These are phyloP conservation scores for Talaromyces trachyspermus DNA, from an alignment of 495 filamentous ascomycete species.

Conservation along the genomic window DNA sequence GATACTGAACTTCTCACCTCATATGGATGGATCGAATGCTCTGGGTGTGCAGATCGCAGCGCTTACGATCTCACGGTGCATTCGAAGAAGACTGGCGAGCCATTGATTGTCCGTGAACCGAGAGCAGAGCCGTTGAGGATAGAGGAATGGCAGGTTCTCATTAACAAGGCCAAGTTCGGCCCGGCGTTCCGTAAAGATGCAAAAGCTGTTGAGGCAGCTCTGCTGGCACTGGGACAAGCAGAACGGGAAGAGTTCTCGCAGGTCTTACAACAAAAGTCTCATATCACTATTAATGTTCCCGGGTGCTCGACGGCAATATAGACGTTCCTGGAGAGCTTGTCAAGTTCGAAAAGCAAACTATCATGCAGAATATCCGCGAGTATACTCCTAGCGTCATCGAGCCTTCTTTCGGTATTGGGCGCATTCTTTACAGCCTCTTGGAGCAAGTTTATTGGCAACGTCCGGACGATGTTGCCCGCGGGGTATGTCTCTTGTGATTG, in stretches of 20 bases:
- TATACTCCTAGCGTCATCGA: slow-evolving; percentile 82
- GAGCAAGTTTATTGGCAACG: slow-evolving; percentile 77
- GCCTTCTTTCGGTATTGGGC: slow-evolving; percentile 78
- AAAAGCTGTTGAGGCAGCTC: slow-evolving; percentile 62
- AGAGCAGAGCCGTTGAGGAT: slow-evolving; percentile 58
- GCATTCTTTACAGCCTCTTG: slow-evolving; percentile 69
- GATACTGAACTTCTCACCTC: slow-evolving; percentile 73
- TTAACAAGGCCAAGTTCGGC: slow-evolving; percentile 81
- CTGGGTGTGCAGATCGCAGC: slow-evolving; percentile 76
- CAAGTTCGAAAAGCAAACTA: slow-evolving; percentile 61
- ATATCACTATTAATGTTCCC: slow-evolving; percentile 58
- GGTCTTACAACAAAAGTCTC: slow-evolving; percentile 58
- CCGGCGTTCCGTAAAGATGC: slow-evolving; percentile 72
- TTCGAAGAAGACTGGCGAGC: slow-evolving; percentile 69
- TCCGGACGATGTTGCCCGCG: slow-evolving; percentile 53
- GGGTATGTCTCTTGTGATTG: slow-evolving; percentile 48
- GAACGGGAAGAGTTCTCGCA: slow-evolving; percentile 60
- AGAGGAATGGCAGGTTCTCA: slow-evolving; percentile 63
- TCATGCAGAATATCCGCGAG: slow-evolving; percentile 62
- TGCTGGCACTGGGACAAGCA: slow-evolving; percentile 61
- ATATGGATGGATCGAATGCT: slow-evolving; percentile 82
- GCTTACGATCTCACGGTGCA: slow-evolving; percentile 75
- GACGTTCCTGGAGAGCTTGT: slow-evolving; percentile 66
- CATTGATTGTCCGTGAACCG: slow-evolving; percentile 62
- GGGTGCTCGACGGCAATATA: slow-evolving; percentile 57